A percentile compares a stretch with the other conserved stretches of the same genome.
Conservation (phyloP, 129 eudicot genomes). For the carrot (Daucus carota) region DNA sequence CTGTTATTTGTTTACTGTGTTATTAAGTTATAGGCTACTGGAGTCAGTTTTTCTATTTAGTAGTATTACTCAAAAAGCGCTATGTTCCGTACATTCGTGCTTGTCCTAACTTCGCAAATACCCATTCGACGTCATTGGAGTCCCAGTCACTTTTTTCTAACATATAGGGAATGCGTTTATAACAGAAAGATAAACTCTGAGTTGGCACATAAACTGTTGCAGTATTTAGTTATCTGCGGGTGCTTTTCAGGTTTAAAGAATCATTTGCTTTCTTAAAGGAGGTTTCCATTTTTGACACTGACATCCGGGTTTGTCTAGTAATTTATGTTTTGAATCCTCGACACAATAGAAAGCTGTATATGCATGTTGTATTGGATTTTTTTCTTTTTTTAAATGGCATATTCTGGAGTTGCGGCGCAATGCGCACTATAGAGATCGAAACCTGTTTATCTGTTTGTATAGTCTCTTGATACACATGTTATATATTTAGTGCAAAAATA, state of each 20-base stretch:
- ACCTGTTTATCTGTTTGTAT: background rate
- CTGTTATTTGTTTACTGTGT: background rate
- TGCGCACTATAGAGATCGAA: background rate
- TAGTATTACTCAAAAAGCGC: background rate
- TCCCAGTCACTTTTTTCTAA: background rate
- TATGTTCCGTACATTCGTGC: background rate
- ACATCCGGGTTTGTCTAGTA: background rate
- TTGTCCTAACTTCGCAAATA: background rate
- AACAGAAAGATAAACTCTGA: background rate
- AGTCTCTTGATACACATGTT: background rate
- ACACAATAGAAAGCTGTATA: background rate
- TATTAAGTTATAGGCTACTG: background rate
- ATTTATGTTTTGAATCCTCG: background rate
- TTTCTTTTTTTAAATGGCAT: background rate
- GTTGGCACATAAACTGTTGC: background rate
- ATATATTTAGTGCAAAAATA: background rate
- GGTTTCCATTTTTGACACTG: background rate
- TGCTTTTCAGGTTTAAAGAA: background rate
- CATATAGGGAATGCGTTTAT: background rate
- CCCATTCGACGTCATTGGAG: background rate
- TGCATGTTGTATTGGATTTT: background rate
- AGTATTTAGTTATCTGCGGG: background rate
- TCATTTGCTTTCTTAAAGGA: background rate
- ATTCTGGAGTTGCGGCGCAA: background rate
- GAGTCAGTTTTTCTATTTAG: background rate